Evolutionary conservation across 495 filamentous ascomycete species (phyloP).

Genomic region (Paragyromitra xinjiangensis): DNA sequence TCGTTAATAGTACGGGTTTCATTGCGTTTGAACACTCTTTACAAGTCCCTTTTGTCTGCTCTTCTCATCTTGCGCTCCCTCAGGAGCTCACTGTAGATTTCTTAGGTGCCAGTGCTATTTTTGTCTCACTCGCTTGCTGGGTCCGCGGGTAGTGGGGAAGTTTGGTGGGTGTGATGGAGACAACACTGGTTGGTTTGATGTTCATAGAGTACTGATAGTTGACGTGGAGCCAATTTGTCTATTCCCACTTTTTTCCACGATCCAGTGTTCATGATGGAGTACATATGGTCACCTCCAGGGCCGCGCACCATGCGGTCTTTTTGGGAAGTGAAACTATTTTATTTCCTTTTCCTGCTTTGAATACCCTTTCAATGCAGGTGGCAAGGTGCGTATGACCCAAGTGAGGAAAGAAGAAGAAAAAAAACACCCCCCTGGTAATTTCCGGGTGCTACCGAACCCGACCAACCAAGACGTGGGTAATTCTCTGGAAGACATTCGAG

Average conservation of each 20-base stretch:
- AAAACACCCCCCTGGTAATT: neutral
- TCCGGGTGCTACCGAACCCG: neutral
- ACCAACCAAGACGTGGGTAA: neutral
- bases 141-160: neutral
- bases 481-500: neutral
- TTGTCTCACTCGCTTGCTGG: neutral
- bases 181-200: slow-evolving; percentile 20
- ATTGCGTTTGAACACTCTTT: slow-evolving; percentile 37
- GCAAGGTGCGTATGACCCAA: slow-evolving; percentile 21
- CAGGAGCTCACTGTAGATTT: neutral
- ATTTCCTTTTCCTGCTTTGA: neutral
- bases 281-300: slow-evolving; percentile 10
- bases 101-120: slow-evolving; percentile 15
- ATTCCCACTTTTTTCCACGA: slow-evolving; percentile 4
- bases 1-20: slow-evolving; percentile 39
- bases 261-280: slow-evolving; percentile 31
- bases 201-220: neutral
- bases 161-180: neutral
- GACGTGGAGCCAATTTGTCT: slow-evolving; percentile 19
- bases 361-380: neutral
- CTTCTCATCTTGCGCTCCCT: neutral
- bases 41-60: slow-evolving; percentile 11
- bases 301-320: neutral
- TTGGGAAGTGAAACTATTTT: slow-evolving; percentile 1
- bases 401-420: neutral